Conservation (phyloP, 164 flowering plant species). For the Stephania yunnanensis region DNA sequence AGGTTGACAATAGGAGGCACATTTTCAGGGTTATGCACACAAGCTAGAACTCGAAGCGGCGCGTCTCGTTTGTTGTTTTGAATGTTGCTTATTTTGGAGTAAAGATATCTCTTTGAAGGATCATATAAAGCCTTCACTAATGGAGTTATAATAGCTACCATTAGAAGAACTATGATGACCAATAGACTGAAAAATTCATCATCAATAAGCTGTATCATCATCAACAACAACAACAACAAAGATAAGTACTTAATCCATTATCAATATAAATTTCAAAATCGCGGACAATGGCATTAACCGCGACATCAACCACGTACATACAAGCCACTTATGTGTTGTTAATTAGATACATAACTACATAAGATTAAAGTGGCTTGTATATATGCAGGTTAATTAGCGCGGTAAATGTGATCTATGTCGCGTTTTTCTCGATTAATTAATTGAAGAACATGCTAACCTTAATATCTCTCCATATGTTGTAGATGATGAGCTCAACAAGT, state of each 20-base stretch:
- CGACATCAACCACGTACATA: too few species aligned
- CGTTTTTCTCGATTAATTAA: too few species aligned
- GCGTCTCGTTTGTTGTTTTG: conserved; percentile 18
- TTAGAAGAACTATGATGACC: conserved; percentile 26
- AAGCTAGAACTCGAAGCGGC: conserved; percentile 37
- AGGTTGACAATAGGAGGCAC: conserved; percentile 28
- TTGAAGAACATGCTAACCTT: not conserved
- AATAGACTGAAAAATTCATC: conserved; percentile 11
- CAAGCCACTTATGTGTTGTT: too few species aligned
- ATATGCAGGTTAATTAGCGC: too few species aligned
- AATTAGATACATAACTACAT: too few species aligned
- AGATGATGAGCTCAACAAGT: not conserved
- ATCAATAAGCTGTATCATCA: not conserved
- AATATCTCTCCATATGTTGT: not conserved
- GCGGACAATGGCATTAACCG: too few species aligned
- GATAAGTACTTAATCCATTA: too few species aligned
- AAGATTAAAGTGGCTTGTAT: too few species aligned
- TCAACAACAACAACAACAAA: not conserved
- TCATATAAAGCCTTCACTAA: conserved; percentile 35
- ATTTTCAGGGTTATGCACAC: conserved; percentile 36
- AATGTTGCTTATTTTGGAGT: conserved; percentile 38
- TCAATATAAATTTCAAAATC: too few species aligned
- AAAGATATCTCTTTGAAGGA: conserved; percentile 39
- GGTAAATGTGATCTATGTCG: too few species aligned
- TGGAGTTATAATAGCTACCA: conserved; percentile 33